These are phyloP conservation scores for Vachellia collinsii DNA, from an alignment of 306 rosid genomes.

Conservation along the genomic window DNA sequence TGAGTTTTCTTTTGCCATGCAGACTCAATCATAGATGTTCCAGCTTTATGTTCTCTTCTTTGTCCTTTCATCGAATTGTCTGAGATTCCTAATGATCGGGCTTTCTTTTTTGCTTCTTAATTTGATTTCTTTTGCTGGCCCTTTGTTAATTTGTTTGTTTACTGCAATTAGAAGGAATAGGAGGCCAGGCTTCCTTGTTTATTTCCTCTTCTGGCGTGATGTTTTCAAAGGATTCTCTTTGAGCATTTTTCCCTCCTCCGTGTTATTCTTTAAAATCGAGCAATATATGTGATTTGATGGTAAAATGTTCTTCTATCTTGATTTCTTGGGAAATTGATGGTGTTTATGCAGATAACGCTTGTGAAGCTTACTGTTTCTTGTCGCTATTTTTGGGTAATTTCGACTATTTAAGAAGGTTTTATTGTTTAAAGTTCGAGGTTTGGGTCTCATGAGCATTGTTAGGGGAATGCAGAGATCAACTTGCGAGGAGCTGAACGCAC, in stretches of 20 bases:
- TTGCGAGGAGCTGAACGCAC: constrained; percentile 71
- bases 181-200: not conserved
- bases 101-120: not conserved
- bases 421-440: constrained; percentile 80
- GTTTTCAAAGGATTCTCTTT: constrained; percentile 12
- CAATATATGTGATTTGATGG: constrained; percentile 3
- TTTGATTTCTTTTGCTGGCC: not conserved
- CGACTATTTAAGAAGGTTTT: constrained; percentile 72
- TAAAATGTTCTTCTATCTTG: constrained; percentile 20
- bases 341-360: constrained; percentile 61
- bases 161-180: constrained; percentile 5
- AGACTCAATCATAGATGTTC: constrained; percentile 46
- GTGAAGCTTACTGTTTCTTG: constrained; percentile 28
- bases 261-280: not conserved
- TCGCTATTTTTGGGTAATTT: constrained; percentile 56
- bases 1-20: constrained; percentile 40
- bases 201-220: not conserved
- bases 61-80: constrained; percentile 15
- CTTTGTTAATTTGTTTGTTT: constrained; percentile 16
- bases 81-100: constrained; percentile 19
- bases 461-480: constrained; percentile 69
- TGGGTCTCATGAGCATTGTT: constrained; percentile 96
- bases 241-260: not conserved
- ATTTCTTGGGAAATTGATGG: constrained; percentile 46
- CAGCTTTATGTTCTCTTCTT: not conserved